Evolutionary conservation across 495 filamentous ascomycete species (phyloP).

Genomic region (Tuber microsphaerosporum): DNA sequence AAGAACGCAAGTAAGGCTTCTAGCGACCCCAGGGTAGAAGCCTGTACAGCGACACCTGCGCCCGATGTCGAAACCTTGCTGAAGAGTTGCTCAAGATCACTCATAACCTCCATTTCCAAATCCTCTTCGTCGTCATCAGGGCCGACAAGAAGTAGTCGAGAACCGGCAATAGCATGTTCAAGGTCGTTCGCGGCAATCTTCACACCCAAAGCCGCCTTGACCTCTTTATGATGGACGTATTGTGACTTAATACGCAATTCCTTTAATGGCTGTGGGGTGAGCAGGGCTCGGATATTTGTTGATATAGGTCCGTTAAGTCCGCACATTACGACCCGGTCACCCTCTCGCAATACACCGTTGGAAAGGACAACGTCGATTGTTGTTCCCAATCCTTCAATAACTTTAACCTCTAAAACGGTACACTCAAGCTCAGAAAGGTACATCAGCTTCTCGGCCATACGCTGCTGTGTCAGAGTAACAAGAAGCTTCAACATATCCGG

Average conservation of each 20-base stretch:
- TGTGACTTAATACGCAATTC: constrained; percentile 87
- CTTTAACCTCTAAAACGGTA: constrained; percentile 97
- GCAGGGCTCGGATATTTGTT: constrained; percentile 91
- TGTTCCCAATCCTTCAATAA: constrained; percentile 95
- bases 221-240: constrained; percentile 98
- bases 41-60: constrained; percentile 92
- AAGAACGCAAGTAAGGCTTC: constrained; percentile 97
- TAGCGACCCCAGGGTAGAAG: constrained; percentile 92
- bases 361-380: constrained; percentile 97
- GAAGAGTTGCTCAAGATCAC: constrained; percentile 84
- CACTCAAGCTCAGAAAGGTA: constrained; percentile 96
- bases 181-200: constrained; percentile 97
- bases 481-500: constrained; percentile 98
- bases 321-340: constrained; percentile 89
- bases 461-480: constrained; percentile 82
- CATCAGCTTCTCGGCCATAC: constrained; percentile 97
- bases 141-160: constrained; percentile 84
- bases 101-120: constrained; percentile 91
- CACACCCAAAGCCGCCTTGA: constrained; percentile 96
- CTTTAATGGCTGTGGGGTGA: constrained; percentile 89
- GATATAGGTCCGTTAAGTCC: constrained; percentile 89
- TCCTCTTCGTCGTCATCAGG: constrained; percentile 95
- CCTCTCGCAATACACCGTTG: constrained; percentile 91
- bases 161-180: constrained; percentile 94
- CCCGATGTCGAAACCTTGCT: constrained; percentile 82